A percentile compares a stretch with the other conserved stretches of the same genome.
These are phyloP conservation scores for Delonix regia DNA, from an alignment of 306 rosid species.

Conservation along the genomic window DNA sequence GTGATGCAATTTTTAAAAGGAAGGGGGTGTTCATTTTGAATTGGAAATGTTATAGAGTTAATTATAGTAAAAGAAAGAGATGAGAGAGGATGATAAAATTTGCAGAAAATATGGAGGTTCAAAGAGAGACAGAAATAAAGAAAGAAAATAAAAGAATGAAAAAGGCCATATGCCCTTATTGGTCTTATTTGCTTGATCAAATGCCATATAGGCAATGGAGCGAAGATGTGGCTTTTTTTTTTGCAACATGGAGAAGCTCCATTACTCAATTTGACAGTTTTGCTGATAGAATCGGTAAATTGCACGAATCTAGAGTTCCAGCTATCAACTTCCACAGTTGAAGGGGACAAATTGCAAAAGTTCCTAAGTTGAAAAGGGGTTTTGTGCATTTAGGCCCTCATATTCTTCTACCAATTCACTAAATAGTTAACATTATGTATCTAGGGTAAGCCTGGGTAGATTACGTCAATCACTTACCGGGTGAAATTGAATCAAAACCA, in stretches of 20 bases:
- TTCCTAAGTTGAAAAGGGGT: too few species aligned
- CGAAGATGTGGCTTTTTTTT: not conserved
- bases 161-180: not conserved
- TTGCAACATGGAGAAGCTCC: not conserved
- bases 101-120: too few species aligned
- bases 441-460: not conserved
- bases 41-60: too few species aligned
- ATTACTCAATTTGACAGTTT: not conserved
- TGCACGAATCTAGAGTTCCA: not conserved
- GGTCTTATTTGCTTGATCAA: not conserved
- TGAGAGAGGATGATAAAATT: not conserved
- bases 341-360: not conserved
- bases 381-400: not conserved
- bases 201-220: not conserved
- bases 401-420: not conserved
- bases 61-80: not conserved
- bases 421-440: not conserved
- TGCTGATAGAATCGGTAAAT: not conserved
- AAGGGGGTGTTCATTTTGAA: too few species aligned
- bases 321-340: not conserved
- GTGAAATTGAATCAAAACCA: slow-evolving; percentile 78
- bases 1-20: too few species aligned
- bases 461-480: slow-evolving; percentile 53
- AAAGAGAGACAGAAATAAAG: too few species aligned
- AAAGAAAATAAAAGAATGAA: too few species aligned